Conservation (phyloP, 441 rosid genomes). For the Isatis lusitanica region DNA sequence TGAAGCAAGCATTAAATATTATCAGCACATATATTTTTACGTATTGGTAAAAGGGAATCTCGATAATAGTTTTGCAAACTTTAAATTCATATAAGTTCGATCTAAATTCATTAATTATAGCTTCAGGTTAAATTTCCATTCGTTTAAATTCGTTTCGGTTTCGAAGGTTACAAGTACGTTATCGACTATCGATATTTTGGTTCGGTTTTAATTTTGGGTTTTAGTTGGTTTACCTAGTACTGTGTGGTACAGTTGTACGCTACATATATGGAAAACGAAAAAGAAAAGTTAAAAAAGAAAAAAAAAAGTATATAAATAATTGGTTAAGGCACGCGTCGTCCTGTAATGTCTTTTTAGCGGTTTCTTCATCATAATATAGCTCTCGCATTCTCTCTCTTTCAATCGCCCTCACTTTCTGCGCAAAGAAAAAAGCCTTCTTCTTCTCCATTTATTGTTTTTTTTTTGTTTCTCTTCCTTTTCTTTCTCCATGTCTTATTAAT, state of each 20-base stretch:
- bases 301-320: not conserved
- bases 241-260: constrained; percentile 17
- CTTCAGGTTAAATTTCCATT: not conserved
- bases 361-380: constrained; percentile 27
- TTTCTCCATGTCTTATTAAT: constrained; percentile 32
- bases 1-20: not conserved
- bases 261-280: not conserved
- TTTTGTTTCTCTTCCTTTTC: constrained; percentile 1
- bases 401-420: constrained; percentile 29
- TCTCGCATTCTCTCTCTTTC: not conserved
- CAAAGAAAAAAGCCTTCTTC: not conserved
- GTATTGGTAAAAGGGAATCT: not conserved
- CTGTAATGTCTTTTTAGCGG: constrained; percentile 21
- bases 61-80: not conserved
- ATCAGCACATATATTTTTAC: not conserved
- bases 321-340: constrained; percentile 37
- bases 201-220: not conserved
- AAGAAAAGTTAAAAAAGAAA: not conserved
- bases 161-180: not conserved
- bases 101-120: not conserved
- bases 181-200: not conserved
- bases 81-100: not conserved
- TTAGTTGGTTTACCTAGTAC: not conserved
- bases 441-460: constrained; percentile 18
- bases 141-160: not conserved